Conservation (phyloP, 192 early-diverging fungal species). For the Mortierella hygrophila region DNA sequence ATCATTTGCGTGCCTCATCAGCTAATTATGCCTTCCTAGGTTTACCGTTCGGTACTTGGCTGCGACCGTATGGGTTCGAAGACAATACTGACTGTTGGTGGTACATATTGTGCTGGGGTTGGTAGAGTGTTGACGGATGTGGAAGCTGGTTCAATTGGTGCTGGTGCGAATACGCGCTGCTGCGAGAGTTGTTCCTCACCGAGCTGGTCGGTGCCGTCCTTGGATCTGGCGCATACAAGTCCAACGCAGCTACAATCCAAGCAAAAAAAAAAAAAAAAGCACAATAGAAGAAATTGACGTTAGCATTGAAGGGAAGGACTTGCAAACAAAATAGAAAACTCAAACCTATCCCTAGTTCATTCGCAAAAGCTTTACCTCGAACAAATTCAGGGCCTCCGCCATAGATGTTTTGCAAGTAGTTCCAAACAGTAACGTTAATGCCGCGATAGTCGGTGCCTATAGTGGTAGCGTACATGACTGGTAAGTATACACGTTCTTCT, state of each 20-base stretch:
- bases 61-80: not conserved
- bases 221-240: conserved; percentile 49
- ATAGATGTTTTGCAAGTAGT: conserved; percentile 49
- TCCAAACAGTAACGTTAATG: conserved; percentile 53
- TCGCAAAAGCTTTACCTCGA: conserved; percentile 28
- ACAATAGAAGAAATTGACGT: not conserved
- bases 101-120: not conserved
- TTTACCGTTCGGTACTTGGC: not conserved
- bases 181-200: not conserved
- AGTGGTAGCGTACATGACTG: not conserved
- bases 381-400: conserved; percentile 59
- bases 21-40: not conserved
- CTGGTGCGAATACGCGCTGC: conserved; percentile 6
- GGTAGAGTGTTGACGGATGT: not conserved
- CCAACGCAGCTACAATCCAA: conserved; percentile 25
- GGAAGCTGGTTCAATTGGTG: not conserved
- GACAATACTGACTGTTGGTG: not conserved
- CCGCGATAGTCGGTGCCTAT: conserved; percentile 56
- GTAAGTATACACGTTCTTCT: not conserved
- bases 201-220: conserved; percentile 2
- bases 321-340: no score
- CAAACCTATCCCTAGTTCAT: not conserved
- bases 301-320: not conserved
- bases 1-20: no score
- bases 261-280: not conserved